These are phyloP conservation scores for Emergomyces pasteurianus DNA, from an alignment of 2,329 filamentous ascomycete genomes.

Conservation along the genomic window DNA sequence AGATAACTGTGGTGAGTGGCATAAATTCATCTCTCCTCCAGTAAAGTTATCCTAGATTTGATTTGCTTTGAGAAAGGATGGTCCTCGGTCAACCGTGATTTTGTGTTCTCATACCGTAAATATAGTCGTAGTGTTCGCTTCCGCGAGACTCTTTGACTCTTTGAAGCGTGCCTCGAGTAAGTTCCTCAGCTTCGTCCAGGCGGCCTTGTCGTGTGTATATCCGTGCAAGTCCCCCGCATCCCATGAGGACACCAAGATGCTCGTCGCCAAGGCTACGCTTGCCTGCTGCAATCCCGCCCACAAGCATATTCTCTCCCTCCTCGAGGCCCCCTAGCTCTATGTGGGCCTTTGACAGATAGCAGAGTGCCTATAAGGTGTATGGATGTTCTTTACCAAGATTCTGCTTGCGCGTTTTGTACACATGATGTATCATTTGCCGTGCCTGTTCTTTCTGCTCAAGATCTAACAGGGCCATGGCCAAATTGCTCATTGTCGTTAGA, in stretches of 20 bases:
- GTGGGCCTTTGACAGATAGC: slow-evolving; percentile 19
- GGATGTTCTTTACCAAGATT: slow-evolving; percentile 24
- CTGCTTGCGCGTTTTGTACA: slow-evolving; percentile 11
- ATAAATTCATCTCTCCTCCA: not conserved
- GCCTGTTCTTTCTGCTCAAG: slow-evolving; percentile 10
- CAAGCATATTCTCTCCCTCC: slow-evolving; percentile 13
- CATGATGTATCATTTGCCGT: slow-evolving; percentile 9
- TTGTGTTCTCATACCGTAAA: not conserved
- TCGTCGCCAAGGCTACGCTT: slow-evolving; percentile 16
- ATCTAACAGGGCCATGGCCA: slow-evolving; percentile 12
- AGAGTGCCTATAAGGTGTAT: slow-evolving; percentile 23
- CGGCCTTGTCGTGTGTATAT: slow-evolving; percentile 12
- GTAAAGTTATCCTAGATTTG: not conserved
- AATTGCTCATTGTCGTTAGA: slow-evolving; percentile 12
- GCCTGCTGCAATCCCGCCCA: slow-evolving; percentile 12
- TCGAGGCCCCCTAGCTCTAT: slow-evolving; percentile 11
- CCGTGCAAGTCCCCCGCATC: slow-evolving; percentile 12
- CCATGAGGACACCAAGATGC: slow-evolving; percentile 16
- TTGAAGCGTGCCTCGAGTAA: not conserved
- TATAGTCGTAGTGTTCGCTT: not conserved
- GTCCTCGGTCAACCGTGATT: not conserved
- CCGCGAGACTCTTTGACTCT: slow-evolving; percentile 11
- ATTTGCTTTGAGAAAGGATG: not conserved
- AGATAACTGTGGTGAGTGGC: no score
- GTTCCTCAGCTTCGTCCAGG: slow-evolving; percentile 8